Percentiles rank a stretch among this genome's conserved stretches.
phyloP scores from a whole-genome alignment of 2,329 filamentous ascomycete species.

The Fonsecaea nubica region DNA sequence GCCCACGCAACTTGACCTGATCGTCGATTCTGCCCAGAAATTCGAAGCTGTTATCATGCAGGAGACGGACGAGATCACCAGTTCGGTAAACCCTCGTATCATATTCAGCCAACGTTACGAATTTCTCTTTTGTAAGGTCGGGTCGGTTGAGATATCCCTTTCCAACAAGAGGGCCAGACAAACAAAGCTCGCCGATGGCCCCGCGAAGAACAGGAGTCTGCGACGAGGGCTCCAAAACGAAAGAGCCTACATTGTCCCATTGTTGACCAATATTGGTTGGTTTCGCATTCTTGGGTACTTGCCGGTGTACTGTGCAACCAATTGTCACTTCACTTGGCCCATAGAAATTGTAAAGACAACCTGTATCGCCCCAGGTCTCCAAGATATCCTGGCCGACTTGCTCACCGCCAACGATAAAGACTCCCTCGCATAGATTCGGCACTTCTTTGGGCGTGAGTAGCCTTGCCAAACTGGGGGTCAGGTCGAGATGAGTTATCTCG shows the following conservation, averaged over 20 bases:
- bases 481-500: slow-evolving; percentile 84
- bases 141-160: slow-evolving; percentile 84
- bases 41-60: slow-evolving; percentile 81
- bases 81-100: slow-evolving; percentile 79
- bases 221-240: slow-evolving; percentile 74
- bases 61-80: slow-evolving; percentile 81
- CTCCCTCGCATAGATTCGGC: slow-evolving; percentile 77
- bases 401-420: slow-evolving; percentile 94
- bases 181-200: slow-evolving; percentile 84
- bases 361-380: slow-evolving; percentile 78
- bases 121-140: slow-evolving; percentile 77
- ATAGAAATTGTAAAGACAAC: slow-evolving; percentile 89
- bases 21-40: slow-evolving; percentile 89
- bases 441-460: slow-evolving; percentile 80
- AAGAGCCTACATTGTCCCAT: slow-evolving; percentile 86
- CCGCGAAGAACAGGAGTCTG: slow-evolving; percentile 76
- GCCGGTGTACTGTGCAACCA: slow-evolving; percentile 86
- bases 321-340: slow-evolving; percentile 94
- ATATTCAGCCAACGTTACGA: slow-evolving; percentile 67
- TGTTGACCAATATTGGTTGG: slow-evolving; percentile 86
- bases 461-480: slow-evolving; percentile 85
- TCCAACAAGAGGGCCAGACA: slow-evolving; percentile 84
- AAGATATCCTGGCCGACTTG: slow-evolving; percentile 87
- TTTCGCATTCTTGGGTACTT: slow-evolving; percentile 77
- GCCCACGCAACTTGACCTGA: slow-evolving; percentile 88